Conservation (phyloP, 345 rosid species). For the Citrus glauca region DNA sequence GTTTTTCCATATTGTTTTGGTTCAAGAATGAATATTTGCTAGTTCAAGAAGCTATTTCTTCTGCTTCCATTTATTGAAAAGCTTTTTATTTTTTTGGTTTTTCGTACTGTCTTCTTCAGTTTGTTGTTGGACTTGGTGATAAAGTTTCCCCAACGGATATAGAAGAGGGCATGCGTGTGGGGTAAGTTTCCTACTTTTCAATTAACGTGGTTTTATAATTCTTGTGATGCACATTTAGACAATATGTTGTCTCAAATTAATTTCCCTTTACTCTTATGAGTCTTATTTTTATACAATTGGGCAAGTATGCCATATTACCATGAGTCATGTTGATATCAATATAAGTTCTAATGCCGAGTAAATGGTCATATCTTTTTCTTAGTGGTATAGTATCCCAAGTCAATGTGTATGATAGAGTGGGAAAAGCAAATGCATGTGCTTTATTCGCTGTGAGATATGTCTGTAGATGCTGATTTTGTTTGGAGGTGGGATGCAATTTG, state of each 20-base stretch:
- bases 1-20: background rate
- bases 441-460: background rate
- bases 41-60: background rate
- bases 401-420: background rate
- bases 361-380: background rate
- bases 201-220: background rate
- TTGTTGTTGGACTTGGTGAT: constrained; percentile 98
- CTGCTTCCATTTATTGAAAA: background rate
- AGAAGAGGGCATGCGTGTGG: constrained; percentile 99
- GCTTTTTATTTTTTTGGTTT: background rate
- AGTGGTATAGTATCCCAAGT: background rate
- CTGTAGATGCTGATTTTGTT: background rate
- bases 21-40: background rate
- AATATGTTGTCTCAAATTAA: background rate
- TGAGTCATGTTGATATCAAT: background rate
- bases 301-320: background rate
- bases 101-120: constrained; percentile 33
- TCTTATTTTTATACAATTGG: background rate
- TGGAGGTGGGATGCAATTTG: background rate
- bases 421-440: background rate
- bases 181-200: constrained; percentile 44
- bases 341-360: background rate
- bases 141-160: constrained; percentile 96
- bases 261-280: background rate
- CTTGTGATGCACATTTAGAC: background rate